These are phyloP conservation scores for Verticillium longisporum DNA, from an alignment of 2,329 filamentous ascomycete species.

Conservation along the genomic window DNA sequence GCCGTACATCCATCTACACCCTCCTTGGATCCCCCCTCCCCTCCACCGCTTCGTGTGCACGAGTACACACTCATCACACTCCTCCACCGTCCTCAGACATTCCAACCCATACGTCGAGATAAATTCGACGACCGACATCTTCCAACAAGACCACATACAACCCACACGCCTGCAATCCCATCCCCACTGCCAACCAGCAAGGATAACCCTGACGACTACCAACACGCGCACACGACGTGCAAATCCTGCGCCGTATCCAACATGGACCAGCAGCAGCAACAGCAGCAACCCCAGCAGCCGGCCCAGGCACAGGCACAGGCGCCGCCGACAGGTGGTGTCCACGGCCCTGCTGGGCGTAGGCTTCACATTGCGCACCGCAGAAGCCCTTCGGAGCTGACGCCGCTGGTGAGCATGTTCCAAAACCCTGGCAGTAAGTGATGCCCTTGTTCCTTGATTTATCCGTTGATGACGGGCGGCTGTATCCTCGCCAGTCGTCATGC, in stretches of 20 bases:
- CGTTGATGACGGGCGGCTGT: neutral
- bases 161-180: constrained; percentile 8
- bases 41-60: neutral
- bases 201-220: constrained; percentile 1
- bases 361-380: constrained; percentile 96
- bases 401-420: constrained; percentile 87
- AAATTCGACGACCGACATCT: constrained; percentile 9
- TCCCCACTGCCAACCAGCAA: constrained; percentile 3
- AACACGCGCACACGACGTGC: constrained; percentile 34
- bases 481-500: neutral
- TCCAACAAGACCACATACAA: constrained; percentile 8
- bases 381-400: constrained; percentile 94
- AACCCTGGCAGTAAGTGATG: constrained; percentile 55
- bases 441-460: constrained; percentile 4
- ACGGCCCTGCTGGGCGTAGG: constrained; percentile 76
- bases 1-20: constrained; percentile 8
- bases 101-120: constrained; percentile 8
- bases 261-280: constrained; percentile 46
- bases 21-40: neutral
- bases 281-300: constrained; percentile 52
- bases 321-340: constrained; percentile 48
- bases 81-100: constrained; percentile 12
- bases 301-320: constrained; percentile 40
- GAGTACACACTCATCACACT: constrained; percentile 4
- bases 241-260: constrained; percentile 31